A percentile compares a stretch with the other conserved stretches of the same genome.
phyloP scores from a whole-genome alignment of 2,329 filamentous ascomycete species.

The Diaporthe sp. region DNA sequence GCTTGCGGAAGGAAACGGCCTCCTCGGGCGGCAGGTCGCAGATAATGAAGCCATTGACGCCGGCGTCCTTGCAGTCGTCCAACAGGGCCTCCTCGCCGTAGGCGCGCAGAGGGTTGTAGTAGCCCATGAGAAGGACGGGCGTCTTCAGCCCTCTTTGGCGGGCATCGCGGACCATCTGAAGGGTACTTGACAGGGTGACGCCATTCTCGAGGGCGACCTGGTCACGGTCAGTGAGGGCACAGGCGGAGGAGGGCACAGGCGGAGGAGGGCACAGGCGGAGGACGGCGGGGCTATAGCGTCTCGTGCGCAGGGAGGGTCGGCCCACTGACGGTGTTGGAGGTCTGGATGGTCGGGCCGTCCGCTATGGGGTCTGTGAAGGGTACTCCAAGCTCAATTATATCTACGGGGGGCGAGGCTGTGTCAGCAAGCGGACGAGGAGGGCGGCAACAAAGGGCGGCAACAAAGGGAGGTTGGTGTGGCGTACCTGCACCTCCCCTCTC shows the following conservation, averaged over 20 bases:
- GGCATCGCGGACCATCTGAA: constrained; percentile 86
- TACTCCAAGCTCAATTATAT: constrained; percentile 94
- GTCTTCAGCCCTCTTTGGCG: constrained; percentile 80
- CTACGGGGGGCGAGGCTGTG: constrained; percentile 53
- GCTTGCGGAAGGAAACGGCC: constrained; percentile 88
- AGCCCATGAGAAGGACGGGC: constrained; percentile 95
- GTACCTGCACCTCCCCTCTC: constrained; percentile 91
- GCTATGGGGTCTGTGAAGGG: constrained; percentile 99
- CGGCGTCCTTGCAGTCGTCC: constrained; percentile 83
- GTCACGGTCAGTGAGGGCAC: constrained; percentile 20
- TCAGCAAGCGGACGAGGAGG: background rate
- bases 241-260: constrained; percentile 13
- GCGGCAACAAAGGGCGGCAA: background rate
- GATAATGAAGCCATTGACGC: constrained; percentile 96
- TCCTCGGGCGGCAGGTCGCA: constrained; percentile 97
- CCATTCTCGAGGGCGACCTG: constrained; percentile 83
- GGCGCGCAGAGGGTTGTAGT: constrained; percentile 95
- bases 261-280: background rate
- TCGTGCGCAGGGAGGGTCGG: background rate
- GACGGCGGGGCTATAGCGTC: background rate
- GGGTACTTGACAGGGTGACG: constrained; percentile 81
- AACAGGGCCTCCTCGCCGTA: constrained; percentile 94
- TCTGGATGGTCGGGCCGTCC: constrained; percentile 97
- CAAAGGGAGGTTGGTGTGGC: constrained; percentile 39
- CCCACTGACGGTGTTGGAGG: constrained; percentile 80